Conservation (phyloP, 164 flowering plant species). For the Kalanchoe fedtschenkoi region DNA sequence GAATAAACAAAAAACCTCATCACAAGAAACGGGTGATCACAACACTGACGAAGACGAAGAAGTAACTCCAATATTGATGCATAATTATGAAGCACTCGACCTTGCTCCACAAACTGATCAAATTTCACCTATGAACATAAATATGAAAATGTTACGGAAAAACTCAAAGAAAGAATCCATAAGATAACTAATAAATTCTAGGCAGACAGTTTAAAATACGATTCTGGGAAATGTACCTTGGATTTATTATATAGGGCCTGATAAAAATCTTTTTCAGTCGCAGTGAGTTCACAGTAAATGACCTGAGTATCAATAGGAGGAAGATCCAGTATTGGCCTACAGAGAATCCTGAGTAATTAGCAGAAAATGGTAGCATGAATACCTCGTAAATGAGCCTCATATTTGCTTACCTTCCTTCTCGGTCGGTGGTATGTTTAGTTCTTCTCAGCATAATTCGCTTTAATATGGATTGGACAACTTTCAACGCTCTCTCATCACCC, state of each 20-base stretch:
- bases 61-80: slow-evolving; percentile 96
- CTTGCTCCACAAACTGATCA: slow-evolving; percentile 97
- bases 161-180: neutral
- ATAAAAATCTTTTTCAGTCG: slow-evolving; percentile 87
- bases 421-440: slow-evolving; percentile 71
- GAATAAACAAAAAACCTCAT: slow-evolving; percentile 51
- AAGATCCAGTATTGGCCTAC: slow-evolving; percentile 86
- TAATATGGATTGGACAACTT: slow-evolving; percentile 75
- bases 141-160: neutral
- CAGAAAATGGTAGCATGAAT: neutral
- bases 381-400: neutral
- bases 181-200: neutral
- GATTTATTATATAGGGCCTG: slow-evolving; percentile 89
- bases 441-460: slow-evolving; percentile 91
- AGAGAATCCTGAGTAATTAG: slow-evolving; percentile 9
- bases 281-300: slow-evolving; percentile 77
- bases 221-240: slow-evolving; percentile 37
- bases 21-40: slow-evolving; percentile 98
- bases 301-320: slow-evolving; percentile 82
- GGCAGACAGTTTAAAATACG: neutral
- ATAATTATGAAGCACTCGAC: slow-evolving; percentile 91
- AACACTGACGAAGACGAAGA: slow-evolving; percentile 97
- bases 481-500: slow-evolving; percentile 92
- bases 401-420: slow-evolving; percentile 58
- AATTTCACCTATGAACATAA: slow-evolving; percentile 65